phyloP scores from a whole-genome alignment of 257 asterid genomes.

The Forsythia viridissima region DNA sequence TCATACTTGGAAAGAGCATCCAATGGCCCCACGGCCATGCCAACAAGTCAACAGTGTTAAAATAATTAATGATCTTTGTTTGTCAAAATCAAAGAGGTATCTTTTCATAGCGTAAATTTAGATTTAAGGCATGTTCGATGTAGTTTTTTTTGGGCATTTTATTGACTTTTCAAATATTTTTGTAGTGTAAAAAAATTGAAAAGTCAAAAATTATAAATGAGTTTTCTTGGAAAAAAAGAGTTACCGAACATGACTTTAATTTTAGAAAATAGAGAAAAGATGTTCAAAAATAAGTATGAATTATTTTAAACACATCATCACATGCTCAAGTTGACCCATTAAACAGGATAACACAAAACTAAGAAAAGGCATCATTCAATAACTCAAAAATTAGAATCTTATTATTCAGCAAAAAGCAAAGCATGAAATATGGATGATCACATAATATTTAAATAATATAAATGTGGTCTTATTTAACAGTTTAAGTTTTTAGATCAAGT shows the following conservation, averaged over 20 bases:
- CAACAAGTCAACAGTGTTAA: background rate
- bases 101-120: too few relatives aligned
- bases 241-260: too few relatives aligned
- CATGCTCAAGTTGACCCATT: background rate
- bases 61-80: slow-evolving; percentile 5
- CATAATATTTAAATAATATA: background rate
- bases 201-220: too few relatives aligned
- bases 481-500: too few relatives aligned
- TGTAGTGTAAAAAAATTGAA: too few relatives aligned
- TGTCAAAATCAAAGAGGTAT: background rate
- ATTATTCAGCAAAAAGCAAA: background rate
- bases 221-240: too few relatives aligned
- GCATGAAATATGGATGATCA: background rate
- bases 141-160: too few relatives aligned
- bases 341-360: background rate
- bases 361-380: slow-evolving; percentile 1
- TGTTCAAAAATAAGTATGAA: background rate
- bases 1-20: background rate
- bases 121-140: too few relatives aligned
- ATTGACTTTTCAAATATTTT: too few relatives aligned
- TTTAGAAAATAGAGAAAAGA: too few relatives aligned
- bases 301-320: background rate
- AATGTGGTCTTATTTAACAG: too few relatives aligned
- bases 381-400: slow-evolving; percentile 2
- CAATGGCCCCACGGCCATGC: slow-evolving; percentile 6